Conservation (phyloP, 192 early-diverging fungal species). For the Glomus cerebriforme region DNA sequence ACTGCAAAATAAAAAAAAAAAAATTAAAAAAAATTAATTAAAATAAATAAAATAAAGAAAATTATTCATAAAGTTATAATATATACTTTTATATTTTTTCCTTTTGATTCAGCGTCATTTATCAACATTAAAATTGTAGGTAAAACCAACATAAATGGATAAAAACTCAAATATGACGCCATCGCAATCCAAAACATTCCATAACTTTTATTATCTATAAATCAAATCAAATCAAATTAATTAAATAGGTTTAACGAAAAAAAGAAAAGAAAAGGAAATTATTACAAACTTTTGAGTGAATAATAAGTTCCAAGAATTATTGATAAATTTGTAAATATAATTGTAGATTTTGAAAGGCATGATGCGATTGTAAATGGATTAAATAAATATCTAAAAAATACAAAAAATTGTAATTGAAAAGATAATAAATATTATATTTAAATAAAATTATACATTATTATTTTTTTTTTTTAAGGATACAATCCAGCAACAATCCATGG, state of each 20-base stretch:
- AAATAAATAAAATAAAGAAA: not conserved
- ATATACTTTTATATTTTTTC: not conserved
- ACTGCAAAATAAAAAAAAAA: constrained; percentile 22
- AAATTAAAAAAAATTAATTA: not conserved
- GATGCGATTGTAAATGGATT: constrained; percentile 83
- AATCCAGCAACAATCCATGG: constrained; percentile 28
- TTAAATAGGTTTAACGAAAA: not conserved
- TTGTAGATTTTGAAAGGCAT: constrained; percentile 73
- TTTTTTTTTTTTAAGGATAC: constrained; percentile 39
- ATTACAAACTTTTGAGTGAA: constrained; percentile 55
- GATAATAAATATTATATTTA: constrained; percentile 17
- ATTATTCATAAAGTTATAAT: not conserved
- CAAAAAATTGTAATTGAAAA: not conserved
- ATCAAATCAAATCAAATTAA: not conserved
- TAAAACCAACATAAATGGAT: constrained; percentile 81
- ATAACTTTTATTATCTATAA: constrained; percentile 46
- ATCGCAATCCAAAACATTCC: constrained; percentile 76
- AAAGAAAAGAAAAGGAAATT: not conserved
- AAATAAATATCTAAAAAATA: constrained; percentile 65
- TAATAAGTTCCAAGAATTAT: constrained; percentile 72
- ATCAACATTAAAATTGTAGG: constrained; percentile 55
- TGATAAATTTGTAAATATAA: constrained; percentile 74
- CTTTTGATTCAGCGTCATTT: not conserved
- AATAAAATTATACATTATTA: constrained; percentile 30
- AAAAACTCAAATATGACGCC: constrained; percentile 84